These are phyloP conservation scores for Massospora cicadina DNA, from an alignment of 371 early-diverging fungal genomes.

Conservation along the genomic window DNA sequence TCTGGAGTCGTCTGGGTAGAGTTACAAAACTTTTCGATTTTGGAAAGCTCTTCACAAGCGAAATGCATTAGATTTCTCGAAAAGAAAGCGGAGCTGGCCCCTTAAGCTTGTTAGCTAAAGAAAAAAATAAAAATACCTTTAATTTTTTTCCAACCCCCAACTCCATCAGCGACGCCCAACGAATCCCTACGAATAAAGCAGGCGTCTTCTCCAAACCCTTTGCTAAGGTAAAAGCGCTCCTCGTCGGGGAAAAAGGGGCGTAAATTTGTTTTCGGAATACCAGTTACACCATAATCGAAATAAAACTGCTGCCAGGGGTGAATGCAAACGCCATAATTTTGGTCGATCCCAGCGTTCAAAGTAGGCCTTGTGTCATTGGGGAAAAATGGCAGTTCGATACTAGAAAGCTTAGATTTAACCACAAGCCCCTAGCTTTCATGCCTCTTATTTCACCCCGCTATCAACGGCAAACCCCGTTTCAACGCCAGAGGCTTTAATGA, in stretches of 20 bases:
- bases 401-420: background rate
- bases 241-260: background rate
- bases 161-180: conserved; percentile 72
- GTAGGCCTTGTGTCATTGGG: background rate
- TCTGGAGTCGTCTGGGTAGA: background rate
- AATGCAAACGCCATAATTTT: background rate
- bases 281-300: conserved; percentile 10
- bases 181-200: conserved; percentile 60
- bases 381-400: background rate
- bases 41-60: conserved; percentile 58
- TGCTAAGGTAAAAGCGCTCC: conserved; percentile 17
- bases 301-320: conserved; percentile 3
- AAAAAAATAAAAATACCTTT: conserved; percentile 8
- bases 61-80: conserved; percentile 87
- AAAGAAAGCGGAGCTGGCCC: conserved; percentile 71
- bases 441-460: background rate
- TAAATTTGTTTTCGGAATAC: conserved; percentile 9
- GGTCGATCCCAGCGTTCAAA: background rate
- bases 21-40: conserved; percentile 29
- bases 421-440: background rate
- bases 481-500: background rate
- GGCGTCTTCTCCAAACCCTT: conserved; percentile 68
- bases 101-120: background rate
- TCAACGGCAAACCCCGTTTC: background rate
- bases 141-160: conserved; percentile 52